Percentiles rank a stretch among this genome's conserved stretches.
These are phyloP conservation scores for Entomortierella parvispora DNA, from an alignment of 192 early-diverging fungal species.

Conservation along the genomic window DNA sequence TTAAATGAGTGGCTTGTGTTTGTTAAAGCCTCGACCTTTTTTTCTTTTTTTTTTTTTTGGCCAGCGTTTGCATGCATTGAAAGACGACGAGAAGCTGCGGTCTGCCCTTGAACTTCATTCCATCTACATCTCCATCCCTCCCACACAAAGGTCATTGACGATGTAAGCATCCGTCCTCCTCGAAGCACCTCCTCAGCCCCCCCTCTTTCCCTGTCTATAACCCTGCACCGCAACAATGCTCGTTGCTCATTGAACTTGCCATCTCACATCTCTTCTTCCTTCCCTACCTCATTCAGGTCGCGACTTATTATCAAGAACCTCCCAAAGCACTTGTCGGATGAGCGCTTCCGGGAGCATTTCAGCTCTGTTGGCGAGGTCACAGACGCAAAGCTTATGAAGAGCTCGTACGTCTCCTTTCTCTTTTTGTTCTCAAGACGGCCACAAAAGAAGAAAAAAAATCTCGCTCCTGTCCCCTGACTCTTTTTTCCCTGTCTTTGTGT, in stretches of 20 bases:
- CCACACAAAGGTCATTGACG: no score
- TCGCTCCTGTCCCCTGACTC: background rate
- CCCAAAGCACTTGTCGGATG: conserved; percentile 88
- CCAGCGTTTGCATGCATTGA: no score
- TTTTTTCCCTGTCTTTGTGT: background rate
- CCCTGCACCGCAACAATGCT: no score
- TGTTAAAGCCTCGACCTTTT: no score
- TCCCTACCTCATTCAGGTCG: conserved; percentile 28
- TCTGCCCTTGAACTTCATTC: no score
- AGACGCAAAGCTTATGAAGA: conserved; percentile 90
- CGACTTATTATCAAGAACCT: conserved; percentile 97
- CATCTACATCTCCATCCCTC: no score
- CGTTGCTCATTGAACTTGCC: background rate
- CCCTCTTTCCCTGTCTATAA: no score
- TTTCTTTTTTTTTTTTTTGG: no score
- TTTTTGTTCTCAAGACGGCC: background rate
- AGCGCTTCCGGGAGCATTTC: conserved; percentile 91
- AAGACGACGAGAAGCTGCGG: no score
- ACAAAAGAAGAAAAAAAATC: background rate
- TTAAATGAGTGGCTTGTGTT: no score
- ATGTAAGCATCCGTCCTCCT: no score
- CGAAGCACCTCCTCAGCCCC: no score
- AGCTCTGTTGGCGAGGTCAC: conserved; percentile 86
- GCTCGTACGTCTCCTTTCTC: conserved; percentile 62
- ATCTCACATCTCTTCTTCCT: background rate